Percentiles rank a stretch among this genome's conserved stretches.
These are phyloP conservation scores for Aspergillus caelatus DNA, from an alignment of 2,329 filamentous ascomycete genomes.

Conservation along the genomic window DNA sequence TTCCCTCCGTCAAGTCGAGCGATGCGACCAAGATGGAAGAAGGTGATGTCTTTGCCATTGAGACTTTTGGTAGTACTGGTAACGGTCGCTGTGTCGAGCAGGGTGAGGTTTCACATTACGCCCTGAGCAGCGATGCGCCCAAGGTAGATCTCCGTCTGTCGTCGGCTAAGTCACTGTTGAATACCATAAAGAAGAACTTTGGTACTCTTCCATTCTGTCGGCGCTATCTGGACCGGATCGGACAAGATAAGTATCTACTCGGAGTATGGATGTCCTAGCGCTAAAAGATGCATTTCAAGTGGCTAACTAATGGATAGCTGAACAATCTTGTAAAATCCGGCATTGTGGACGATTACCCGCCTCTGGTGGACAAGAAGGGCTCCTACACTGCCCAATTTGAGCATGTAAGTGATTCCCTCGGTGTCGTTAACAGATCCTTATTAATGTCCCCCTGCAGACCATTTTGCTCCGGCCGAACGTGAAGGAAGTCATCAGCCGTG, in stretches of 20 bases:
- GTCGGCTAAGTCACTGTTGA: conserved; percentile 83
- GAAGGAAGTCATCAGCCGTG: conserved; percentile 85
- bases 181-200: conserved; percentile 94
- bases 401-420: conserved; percentile 65
- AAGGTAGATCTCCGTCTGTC: conserved; percentile 75
- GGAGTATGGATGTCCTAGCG: conserved; percentile 60
- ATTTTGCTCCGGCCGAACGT: conserved; percentile 76
- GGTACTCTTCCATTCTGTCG: conserved; percentile 88
- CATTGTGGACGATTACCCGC: conserved; percentile 88
- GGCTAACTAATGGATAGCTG: conserved; percentile 55
- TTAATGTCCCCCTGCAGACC: conserved; percentile 53
- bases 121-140: conserved; percentile 70
- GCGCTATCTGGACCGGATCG: conserved; percentile 87
- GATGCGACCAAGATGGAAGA: conserved; percentile 97
- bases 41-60: conserved; percentile 91
- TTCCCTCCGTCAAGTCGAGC: conserved; percentile 86
- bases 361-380: conserved; percentile 87
- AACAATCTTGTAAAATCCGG: conserved; percentile 82
- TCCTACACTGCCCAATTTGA: conserved; percentile 94
- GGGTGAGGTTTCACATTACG: conserved; percentile 87
- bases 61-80: conserved; percentile 93
- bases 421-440: conserved; percentile 25
- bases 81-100: conserved; percentile 59
- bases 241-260: conserved; percentile 90
- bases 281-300: not conserved